Evolutionary conservation across 2,329 filamentous ascomycete genomes (phyloP), one percentile per base, ranked within the genome.

Genomic region (Apiospora marii): DNA sequence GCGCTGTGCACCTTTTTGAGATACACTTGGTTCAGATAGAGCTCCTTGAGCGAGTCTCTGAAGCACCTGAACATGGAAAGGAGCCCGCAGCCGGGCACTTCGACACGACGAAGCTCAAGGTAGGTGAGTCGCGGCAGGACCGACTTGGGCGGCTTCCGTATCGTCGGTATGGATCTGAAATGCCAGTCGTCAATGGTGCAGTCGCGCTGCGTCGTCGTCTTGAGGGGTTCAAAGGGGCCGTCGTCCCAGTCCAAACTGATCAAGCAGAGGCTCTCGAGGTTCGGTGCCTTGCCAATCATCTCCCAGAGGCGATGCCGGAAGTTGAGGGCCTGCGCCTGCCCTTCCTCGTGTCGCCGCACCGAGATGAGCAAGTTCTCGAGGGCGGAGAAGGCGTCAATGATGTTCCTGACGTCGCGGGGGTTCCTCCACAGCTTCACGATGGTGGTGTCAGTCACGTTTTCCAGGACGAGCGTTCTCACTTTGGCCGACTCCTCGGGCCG

Each of bases 221-320:
- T 84, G 51, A 85, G 71, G 2, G 80, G 79, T 30, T 80, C 77
- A 2, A 81, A 82, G 0, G 80, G 81, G 37, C 80, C 80, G 48
- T 83, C 81, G 34, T 85, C 82, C 24, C 83, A 79, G 72, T 86
- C 83, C 74, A 84, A 80, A n/a, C 86, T 85, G 14, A 86, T 81
- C 22, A 89, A 74, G 72, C 86, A 88, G 24, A 89, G 78, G 64
- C 83, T 87, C 74, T 84, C 80, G 16, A 89, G 82, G 12, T 79
- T 77, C 34, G 79, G 77, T 0, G 87, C 86, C 68, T 84, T 84
- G 68, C 83, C 82, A 22, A 89, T 84, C 53, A 88, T 77, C 74
- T 85, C 84, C 87, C 87, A 89, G 3, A 89, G 79, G 71, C 85
- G 83, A 49, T 82, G 81, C 27, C 82, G 82, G 77, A 87, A 87